Percentiles rank a stretch among this genome's conserved stretches.
Evolutionary conservation across 768 basidiomycete species (phyloP).

Genomic region (Lactifluus volemus): DNA sequence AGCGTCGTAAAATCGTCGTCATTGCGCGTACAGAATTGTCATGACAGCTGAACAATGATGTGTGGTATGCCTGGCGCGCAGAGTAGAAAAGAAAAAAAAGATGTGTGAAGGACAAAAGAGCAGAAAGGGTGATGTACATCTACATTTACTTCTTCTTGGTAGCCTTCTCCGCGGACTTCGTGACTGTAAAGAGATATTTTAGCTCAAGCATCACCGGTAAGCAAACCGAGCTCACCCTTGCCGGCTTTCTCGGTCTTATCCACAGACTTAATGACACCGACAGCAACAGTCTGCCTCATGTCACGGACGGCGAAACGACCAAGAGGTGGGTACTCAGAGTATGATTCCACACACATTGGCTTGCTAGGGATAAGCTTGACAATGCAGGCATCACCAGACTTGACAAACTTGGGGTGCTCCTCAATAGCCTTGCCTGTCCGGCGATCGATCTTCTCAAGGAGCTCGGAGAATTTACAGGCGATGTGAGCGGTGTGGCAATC

Average conservation of each 20-base stretch:
- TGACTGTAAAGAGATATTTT: slow-evolving; percentile 41
- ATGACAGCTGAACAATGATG: slow-evolving; percentile 25
- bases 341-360: slow-evolving; percentile 92
- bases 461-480: slow-evolving; percentile 98
- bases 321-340: slow-evolving; percentile 97
- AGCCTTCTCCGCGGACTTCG: slow-evolving; percentile 95
- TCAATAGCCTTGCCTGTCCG: slow-evolving; percentile 94
- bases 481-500: slow-evolving; percentile 99
- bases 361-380: slow-evolving; percentile 95
- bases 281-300: slow-evolving; percentile 99
- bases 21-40: slow-evolving; percentile 30
- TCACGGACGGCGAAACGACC: slow-evolving; percentile 99
- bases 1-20: slow-evolving; percentile 23
- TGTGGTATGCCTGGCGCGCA: slow-evolving; percentile 25
- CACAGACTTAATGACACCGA: slow-evolving; percentile 97
- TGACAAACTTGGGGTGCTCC: slow-evolving; percentile 90
- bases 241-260: slow-evolving; percentile 91
- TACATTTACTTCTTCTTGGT: slow-evolving; percentile 88
- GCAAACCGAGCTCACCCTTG: slow-evolving; percentile 49
- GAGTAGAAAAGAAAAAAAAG: slow-evolving; percentile 33
- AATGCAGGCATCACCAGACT: slow-evolving; percentile 98
- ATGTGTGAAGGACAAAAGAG: slow-evolving; percentile 34
- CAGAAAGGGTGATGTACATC: slow-evolving; percentile 47
- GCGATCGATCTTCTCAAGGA: slow-evolving; percentile 99
- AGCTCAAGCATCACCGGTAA: slow-evolving; percentile 9